Evolutionary conservation across 257 asterid species (phyloP), one percentile per base, ranked within the genome.

Genomic region (Handroanthus guayacan): DNA sequence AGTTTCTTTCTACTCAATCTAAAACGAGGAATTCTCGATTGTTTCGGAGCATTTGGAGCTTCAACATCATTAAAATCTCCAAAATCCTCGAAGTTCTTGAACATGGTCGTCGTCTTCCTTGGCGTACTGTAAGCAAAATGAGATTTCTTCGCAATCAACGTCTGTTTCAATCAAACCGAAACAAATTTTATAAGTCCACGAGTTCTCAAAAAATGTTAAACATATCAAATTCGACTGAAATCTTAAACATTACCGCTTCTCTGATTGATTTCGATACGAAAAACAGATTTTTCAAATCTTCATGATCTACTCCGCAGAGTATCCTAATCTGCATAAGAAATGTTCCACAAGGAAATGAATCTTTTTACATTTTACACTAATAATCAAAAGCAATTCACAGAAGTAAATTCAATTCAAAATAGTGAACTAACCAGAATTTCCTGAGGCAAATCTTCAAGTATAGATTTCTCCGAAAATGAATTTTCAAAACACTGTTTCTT

Each of bases 261-360:
- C 89, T 82, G 0, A 94, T 58, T 1, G 88, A 10, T 61, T 76
- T 90, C 2, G 96, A 94, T 10, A 94, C 94, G 0, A 75, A 83
- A 67, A 86, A 76, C 64, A 94, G 83, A 38, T 80, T 84, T 77
- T 85, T 89, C 88, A 94, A 83, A 78, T 94, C 98, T 69, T 94
- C 97, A 50, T 94, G 98, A 20, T 90, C 96, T 48, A 94, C 97
- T 1, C 94, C 91, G 81, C 93, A 94, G 9, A 94, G 64, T 69
- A 90, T 84, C 81, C 73, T 86, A 75, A 87, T 82, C 98, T 92
- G 89, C 79, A 78, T 1, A 55, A 10, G 8, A 56, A 44, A 76
- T 25, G 31, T 25, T 25, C 31, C 0, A 25, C 31, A 25, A 25
- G 31, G 31, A 25, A 25, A 25, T 25, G 31, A 25, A 25, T 25